Evolutionary conservation across 106 monocot species (phyloP), one percentile per base, ranked within the genome.

Genomic region (Dendrobium catenatum): DNA sequence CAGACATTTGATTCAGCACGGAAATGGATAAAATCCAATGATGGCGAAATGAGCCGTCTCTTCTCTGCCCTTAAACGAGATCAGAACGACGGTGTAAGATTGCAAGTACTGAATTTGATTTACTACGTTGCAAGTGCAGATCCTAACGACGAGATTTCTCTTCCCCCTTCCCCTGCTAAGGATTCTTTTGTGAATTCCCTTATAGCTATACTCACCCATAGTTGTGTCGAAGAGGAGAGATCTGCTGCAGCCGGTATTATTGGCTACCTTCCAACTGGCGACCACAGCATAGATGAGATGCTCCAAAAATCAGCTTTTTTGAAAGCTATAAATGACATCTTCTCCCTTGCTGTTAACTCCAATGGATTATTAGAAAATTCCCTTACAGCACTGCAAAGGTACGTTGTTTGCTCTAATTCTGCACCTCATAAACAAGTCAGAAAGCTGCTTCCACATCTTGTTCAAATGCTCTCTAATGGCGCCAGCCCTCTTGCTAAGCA

Each of bases 221-320:
- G 55, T 26, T 7, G 9, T 2, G 31, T 24, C 41, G 22, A 8
- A 1, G 81, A 81, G 7, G 81, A 55, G 16, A 75, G 73, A 49
- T 74, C 81, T 31, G 55, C 75, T 0, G 81, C 74, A 8, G 81
- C 81, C 2, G 81, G 81, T n/a, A 81, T 81, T 56, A 81, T 81
- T 27, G 56, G 75, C n/a, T 3, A 37, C 0, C 81, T 81, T 43
- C 75, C 58, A 73, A 19, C 56, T 20, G 42, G 55, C 75, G 75
- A 81, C 15, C 9, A 18, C 5, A 42, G 40, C 55, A 59, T 81
- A 19, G 54, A 73, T 72, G 81, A 81, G 51, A 56, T 81, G 72
- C 72, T 81, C 19, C 51, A 31, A 29, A 54, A 22, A 2, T 75
- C 75, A 9, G 40, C 51, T 33, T 13, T 48, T 37, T 9, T 81